A percentile compares a stretch with the other conserved stretches of the same genome.
These are phyloP conservation scores for Arctostaphylos glauca DNA, from an alignment of 148 eudicot genomes.

Conservation along the genomic window DNA sequence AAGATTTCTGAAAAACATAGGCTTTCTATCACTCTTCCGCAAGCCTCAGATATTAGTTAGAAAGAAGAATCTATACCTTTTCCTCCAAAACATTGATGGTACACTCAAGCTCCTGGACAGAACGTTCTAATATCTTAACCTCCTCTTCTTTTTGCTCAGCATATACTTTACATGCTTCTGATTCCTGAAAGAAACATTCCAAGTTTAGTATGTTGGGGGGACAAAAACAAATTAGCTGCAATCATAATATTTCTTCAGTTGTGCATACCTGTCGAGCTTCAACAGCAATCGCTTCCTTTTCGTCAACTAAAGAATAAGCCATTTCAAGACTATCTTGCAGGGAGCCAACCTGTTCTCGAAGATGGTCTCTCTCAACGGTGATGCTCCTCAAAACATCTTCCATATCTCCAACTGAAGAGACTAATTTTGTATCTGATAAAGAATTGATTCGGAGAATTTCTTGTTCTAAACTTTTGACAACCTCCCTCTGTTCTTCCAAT, in stretches of 20 bases:
- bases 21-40: not conserved
- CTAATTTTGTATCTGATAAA: constrained; percentile 27
- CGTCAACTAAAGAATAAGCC: constrained; percentile 56
- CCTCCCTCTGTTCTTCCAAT: constrained; percentile 49
- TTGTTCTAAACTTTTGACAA: constrained; percentile 44
- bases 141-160: constrained; percentile 75
- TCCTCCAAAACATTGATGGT: constrained; percentile 63
- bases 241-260: not conserved
- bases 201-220: not conserved
- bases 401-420: constrained; percentile 33
- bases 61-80: constrained; percentile 35
- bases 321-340: constrained; percentile 51
- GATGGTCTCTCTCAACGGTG: constrained; percentile 44
- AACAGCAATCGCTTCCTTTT: constrained; percentile 62
- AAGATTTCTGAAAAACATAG: not conserved
- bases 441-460: constrained; percentile 48
- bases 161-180: constrained; percentile 55
- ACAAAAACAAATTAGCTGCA: not conserved
- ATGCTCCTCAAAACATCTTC: constrained; percentile 38
- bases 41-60: not conserved
- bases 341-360: constrained; percentile 35
- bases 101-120: constrained; percentile 65
- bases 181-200: constrained; percentile 36
- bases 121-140: constrained; percentile 59
- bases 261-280: constrained; percentile 62